Conservation (phyloP, 2,329 filamentous ascomycete species). For the Colletotrichum siamense region DNA sequence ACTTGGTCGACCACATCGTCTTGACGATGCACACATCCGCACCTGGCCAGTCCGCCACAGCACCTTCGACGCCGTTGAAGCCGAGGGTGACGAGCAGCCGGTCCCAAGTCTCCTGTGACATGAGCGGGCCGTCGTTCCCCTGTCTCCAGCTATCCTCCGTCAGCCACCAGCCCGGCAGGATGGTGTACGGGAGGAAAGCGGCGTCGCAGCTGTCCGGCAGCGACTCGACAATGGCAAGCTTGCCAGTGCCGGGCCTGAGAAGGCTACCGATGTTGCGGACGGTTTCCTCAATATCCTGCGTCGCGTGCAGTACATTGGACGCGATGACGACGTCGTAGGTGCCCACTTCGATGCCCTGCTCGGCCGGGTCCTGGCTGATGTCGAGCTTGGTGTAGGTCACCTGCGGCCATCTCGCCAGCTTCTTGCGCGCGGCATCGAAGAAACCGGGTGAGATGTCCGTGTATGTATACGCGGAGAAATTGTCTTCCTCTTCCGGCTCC, state of each 20-base stretch:
- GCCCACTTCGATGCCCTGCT: constrained; percentile 36
- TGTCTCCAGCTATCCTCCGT: not conserved
- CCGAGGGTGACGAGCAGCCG: constrained; percentile 6
- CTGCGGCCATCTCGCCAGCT: constrained; percentile 26
- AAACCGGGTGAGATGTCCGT: constrained; percentile 50
- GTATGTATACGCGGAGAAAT: constrained; percentile 40
- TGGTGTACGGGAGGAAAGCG: not conserved
- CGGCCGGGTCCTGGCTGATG: constrained; percentile 30
- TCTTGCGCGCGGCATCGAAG: constrained; percentile 30
- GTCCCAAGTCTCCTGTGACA: constrained; percentile 27
- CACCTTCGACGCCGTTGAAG: not conserved
- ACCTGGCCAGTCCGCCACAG: not conserved
- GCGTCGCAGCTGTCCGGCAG: not conserved
- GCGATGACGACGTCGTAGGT: constrained; percentile 42
- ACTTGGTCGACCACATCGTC: not conserved
- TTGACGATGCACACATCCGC: not conserved
- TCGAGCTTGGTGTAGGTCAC: constrained; percentile 31
- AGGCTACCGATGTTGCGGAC: constrained; percentile 21
- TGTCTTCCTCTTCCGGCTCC: not conserved
- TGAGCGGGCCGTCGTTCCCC: constrained; percentile 22
- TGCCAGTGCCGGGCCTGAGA: constrained; percentile 30
- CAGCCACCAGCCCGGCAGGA: constrained; percentile 42
- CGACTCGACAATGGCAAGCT: constrained; percentile 25
- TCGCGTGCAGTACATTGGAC: constrained; percentile 33
- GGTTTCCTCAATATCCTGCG: constrained; percentile 26